Base-by-base conservation (phyloP, 768 basidiomycete genomes). In the Phaeotremella skinneri region DNA sequence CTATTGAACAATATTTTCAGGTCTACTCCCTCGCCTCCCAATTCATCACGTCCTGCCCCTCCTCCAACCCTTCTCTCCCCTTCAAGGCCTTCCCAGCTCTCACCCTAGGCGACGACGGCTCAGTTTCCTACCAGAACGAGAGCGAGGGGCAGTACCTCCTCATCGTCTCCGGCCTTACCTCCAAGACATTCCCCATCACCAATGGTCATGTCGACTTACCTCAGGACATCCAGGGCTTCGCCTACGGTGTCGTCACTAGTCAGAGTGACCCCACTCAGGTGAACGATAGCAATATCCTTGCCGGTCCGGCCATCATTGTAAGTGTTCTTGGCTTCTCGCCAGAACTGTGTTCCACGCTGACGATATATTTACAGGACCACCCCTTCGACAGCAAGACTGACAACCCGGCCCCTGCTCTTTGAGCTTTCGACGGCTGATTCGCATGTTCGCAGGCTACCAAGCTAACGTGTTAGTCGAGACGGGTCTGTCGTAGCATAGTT, bases 21-120 rank as follows among this genome's bases (percentile, higher is more conserved):
- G 80, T 80, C 23, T 81, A 70, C 75, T 80, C 80, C 6, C 70
- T 81, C 49, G 75, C 80, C 25, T 42, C 45, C 17, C 59, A 61
- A 4, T 83, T 82, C 72, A 81, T 83, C 72, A 72, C 71, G 14
- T 75, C 76, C 0, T 85, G 84, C 73, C 84, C 85, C 0, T 30
- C 67, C 0, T 61, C 76, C 56, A 85, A 85, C 72, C 81, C 82
- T 0, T 60, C 76, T 5, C 70, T 78, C 1, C 56, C 81, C 30
- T 79, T 81, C 55, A 79, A 74, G 45, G 73, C 81, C 11, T 84
- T 83, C 79, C 81, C 84, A 32, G 17, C 49, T 6, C 48, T 57
- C 11, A 42, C 30, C 6, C 21, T 34, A 27, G 2, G 5, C 3
- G 34, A 26, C 41, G 45, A 32, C 34, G 59, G 59, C 2, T 2